Percentiles rank a stretch among this genome's conserved stretches.
These are phyloP conservation scores for Ramularia endophylla DNA, from an alignment of 2,329 filamentous ascomycete genomes.

Conservation along the genomic window DNA sequence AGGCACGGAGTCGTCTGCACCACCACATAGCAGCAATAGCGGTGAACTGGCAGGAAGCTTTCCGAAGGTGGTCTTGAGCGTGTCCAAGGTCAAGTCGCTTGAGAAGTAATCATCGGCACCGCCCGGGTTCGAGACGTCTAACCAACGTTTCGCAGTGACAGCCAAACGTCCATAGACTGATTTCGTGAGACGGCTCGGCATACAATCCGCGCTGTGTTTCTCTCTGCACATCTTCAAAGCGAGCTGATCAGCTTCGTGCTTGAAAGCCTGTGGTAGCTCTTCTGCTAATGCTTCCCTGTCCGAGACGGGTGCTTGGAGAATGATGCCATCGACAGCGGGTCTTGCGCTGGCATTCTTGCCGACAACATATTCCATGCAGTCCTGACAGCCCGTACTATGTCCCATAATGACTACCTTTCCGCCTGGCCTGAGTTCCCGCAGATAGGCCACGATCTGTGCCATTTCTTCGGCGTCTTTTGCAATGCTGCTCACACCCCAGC, in stretches of 20 bases:
- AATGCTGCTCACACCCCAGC: constrained; percentile 51
- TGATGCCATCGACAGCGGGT: constrained; percentile 62
- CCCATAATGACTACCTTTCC: constrained; percentile 62
- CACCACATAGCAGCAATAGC: constrained; percentile 60
- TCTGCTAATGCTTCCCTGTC: constrained; percentile 62
- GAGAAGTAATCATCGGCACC: constrained; percentile 86
- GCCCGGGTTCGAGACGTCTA: constrained; percentile 52
- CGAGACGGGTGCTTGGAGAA: constrained; percentile 74
- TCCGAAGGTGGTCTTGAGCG: constrained; percentile 60
- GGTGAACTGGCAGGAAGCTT: constrained; percentile 47
- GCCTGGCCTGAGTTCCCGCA: constrained; percentile 36
- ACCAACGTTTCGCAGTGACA: constrained; percentile 52
- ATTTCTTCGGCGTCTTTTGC: constrained; percentile 51
- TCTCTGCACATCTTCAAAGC: constrained; percentile 46
- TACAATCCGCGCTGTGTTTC: constrained; percentile 45
- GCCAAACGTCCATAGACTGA: constrained; percentile 33
- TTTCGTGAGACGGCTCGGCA: constrained; percentile 39
- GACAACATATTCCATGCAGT: constrained; percentile 58
- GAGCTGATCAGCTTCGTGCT: constrained; percentile 36
- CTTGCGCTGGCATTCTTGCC: constrained; percentile 31
- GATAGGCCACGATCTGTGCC: constrained; percentile 46
- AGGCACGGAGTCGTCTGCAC: constrained; percentile 61
- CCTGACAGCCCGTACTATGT: constrained; percentile 64
- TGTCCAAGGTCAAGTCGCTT: constrained; percentile 60
- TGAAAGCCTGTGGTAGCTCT: constrained; percentile 39